Percentiles rank a stretch among this genome's conserved stretches.
Conservation (phyloP, 78 protist genomes). For the Dictyostelium purpureum region DNA sequence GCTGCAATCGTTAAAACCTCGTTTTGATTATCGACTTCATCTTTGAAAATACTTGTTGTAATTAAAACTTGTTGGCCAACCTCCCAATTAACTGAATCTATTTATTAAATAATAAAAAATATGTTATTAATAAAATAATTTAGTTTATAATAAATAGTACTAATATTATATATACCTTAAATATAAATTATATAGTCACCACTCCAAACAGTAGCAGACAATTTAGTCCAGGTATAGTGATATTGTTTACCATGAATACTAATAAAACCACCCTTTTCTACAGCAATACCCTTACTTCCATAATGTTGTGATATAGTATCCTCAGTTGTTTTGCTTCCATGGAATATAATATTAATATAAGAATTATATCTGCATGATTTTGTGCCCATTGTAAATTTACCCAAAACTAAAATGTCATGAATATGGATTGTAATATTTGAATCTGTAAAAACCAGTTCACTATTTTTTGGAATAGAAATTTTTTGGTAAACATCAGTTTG, state of each 20-base stretch:
- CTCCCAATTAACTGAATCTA: constrained; percentile 80
- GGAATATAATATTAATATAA: constrained; percentile 17
- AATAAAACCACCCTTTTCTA: constrained; percentile 17
- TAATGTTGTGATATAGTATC: constrained; percentile 10
- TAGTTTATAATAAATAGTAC: no score
- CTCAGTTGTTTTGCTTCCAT: background rate
- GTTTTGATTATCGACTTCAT: constrained; percentile 57
- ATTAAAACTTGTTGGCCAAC: constrained; percentile 79
- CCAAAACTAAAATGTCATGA: constrained; percentile 19
- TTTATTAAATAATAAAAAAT: no score
- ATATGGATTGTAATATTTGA: constrained; percentile 12
- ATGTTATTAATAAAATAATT: no score
- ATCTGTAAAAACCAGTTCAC: constrained; percentile 45
- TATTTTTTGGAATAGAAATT: constrained; percentile 22
- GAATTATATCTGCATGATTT: constrained; percentile 27
- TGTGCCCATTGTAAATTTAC: constrained; percentile 50
- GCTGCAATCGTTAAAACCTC: constrained; percentile 76
- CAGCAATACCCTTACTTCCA: constrained; percentile 79
- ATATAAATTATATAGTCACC: background rate
- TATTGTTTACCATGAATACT: constrained; percentile 73
- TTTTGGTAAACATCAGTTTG: constrained; percentile 7
- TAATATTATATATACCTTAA: no score
- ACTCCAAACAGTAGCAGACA: constrained; percentile 25
- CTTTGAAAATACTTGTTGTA: constrained; percentile 66
- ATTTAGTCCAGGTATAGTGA: constrained; percentile 80